These are phyloP conservation scores for Penicillium desertorum DNA, from an alignment of 495 filamentous ascomycete species.

Conservation along the genomic window DNA sequence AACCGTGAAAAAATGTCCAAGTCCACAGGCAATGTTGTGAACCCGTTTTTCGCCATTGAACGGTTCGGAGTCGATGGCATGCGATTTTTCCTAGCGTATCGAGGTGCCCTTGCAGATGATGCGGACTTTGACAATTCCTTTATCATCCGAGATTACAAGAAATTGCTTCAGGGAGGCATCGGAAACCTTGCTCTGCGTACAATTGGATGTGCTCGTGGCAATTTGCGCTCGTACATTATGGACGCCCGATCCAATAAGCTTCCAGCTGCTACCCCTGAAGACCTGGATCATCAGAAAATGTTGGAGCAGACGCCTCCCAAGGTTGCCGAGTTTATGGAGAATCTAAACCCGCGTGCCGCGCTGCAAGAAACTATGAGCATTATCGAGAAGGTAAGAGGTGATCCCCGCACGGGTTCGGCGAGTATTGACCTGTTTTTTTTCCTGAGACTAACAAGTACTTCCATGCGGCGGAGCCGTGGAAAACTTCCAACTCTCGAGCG, in stretches of 20 bases:
- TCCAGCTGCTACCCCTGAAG: constrained; percentile 27
- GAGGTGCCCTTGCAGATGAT: constrained; percentile 73
- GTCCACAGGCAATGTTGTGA: constrained; percentile 89
- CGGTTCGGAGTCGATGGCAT: constrained; percentile 84
- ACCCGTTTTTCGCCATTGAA: constrained; percentile 88
- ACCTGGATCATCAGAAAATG: constrained; percentile 35
- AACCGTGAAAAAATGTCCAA: constrained; percentile 92
- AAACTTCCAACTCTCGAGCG: constrained; percentile 44
- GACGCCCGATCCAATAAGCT: constrained; percentile 37
- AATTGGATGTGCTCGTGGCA: constrained; percentile 65
- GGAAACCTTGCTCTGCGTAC: constrained; percentile 78
- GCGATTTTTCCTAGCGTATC: constrained; percentile 80
- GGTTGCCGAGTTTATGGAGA: constrained; percentile 60
- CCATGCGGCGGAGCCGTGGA: constrained; percentile 58
- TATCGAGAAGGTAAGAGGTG: constrained; percentile 51
- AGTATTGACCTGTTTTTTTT: constrained; percentile 16
- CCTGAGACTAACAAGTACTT: constrained; percentile 71
- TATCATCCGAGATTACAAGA: constrained; percentile 77
- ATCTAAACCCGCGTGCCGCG: constrained; percentile 61
- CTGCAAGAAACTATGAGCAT: constrained; percentile 65
- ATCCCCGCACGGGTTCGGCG: constrained; percentile 14
- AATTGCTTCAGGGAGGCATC: constrained; percentile 65
- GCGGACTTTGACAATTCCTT: constrained; percentile 77
- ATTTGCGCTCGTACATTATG: constrained; percentile 54
- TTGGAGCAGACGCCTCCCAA: constrained; percentile 36